A percentile compares a stretch with the other conserved stretches of the same genome.
Evolutionary conservation across 1,139 yeast genomes (phyloP).

Genomic region (Kluyveromyces sp.): DNA sequence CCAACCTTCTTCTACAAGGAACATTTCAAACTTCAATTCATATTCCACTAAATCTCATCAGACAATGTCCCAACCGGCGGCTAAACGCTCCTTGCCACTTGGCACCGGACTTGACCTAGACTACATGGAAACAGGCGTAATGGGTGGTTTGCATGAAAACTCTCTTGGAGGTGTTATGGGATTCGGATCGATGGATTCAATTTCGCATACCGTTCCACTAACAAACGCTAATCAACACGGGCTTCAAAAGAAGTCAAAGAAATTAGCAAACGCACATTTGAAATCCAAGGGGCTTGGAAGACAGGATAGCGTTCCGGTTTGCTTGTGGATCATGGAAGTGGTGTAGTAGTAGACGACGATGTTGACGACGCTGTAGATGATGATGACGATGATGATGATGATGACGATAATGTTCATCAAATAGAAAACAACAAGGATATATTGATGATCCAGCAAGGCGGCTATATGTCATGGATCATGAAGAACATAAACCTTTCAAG

Average conservation of each 20-base stretch:
- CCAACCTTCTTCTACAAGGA: conserved; percentile 1
- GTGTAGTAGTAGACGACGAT: conserved; percentile 26
- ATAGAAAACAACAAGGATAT: conserved; percentile 44
- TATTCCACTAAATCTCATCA: conserved; percentile 2
- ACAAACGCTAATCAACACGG: conserved; percentile 1
- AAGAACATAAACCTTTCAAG: conserved; percentile 89
- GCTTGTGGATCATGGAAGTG: conserved; percentile 16
- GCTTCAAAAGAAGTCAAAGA: conserved; percentile 1
- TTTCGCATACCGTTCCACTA: neutral
- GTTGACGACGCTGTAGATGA: conserved; percentile 33
- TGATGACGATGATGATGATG: conserved; percentile 26
- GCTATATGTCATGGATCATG: conserved; percentile 83
- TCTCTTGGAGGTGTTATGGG: conserved; percentile 2
- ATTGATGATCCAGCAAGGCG: conserved; percentile 93
- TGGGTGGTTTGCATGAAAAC: conserved; percentile 7
- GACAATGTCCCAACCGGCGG: conserved; percentile 1
- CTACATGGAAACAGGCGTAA: conserved; percentile 23
- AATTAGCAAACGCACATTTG: neutral
- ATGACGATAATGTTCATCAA: conserved; percentile 21
- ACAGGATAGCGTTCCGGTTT: conserved; percentile 1
- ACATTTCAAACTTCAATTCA: neutral
- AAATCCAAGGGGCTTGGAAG: conserved; percentile 1
- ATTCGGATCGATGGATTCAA: conserved; percentile 1
- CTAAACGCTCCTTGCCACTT: neutral
- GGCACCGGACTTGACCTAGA: conserved; percentile 19